Base-by-base conservation (phyloP, 345 rosid species). In the Populus pruinosa region DNA sequence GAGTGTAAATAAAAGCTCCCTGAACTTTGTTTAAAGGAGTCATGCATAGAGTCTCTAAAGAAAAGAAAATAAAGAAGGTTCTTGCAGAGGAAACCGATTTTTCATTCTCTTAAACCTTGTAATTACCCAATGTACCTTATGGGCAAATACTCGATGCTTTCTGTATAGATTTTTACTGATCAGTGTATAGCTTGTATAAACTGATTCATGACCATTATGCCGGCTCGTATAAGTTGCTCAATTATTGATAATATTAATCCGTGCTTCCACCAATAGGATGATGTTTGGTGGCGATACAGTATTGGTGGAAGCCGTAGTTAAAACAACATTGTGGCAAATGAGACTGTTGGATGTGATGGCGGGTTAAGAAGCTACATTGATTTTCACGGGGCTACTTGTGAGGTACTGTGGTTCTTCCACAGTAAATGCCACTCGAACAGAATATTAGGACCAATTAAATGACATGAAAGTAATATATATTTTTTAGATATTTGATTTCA, bases 1-100 rank as follows among this genome's bases (percentile, higher is more conserved):
- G 75, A 53, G 67, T 70, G 81, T 82, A 78, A 77, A 78, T 82
- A 84, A 75, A 77, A 43, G 70, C 67, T 38, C 63, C 50, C 82
- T 73, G 36, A 56, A 75, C 79, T 65, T 75, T 65, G 68, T 36
- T 29, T 29, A 59, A 67, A 71, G 23, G 63, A n/a, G 63, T 23
- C 29, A 9, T 23, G 63, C 63, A n/a, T 56, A 10, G 63, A 56
- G 18, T 56, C 64, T 59, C 64, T 2, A 10, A 59, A 59, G 64
- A 59, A n/a, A n/a, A n/a, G 23, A 59, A 59, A 33, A 33, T 33
- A 33, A 33, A 0, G 61, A 11, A 9, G 27, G 64, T 67, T 47
- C 79, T 65, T 68, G 36, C 29, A 59, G 50, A 72, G 53, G 65
- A 49, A 70, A 86, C 67, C 33, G 20, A 44, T 67, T 73, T 63